Conservation (phyloP, 495 filamentous ascomycete genomes). For the Penicillium waksmanii region DNA sequence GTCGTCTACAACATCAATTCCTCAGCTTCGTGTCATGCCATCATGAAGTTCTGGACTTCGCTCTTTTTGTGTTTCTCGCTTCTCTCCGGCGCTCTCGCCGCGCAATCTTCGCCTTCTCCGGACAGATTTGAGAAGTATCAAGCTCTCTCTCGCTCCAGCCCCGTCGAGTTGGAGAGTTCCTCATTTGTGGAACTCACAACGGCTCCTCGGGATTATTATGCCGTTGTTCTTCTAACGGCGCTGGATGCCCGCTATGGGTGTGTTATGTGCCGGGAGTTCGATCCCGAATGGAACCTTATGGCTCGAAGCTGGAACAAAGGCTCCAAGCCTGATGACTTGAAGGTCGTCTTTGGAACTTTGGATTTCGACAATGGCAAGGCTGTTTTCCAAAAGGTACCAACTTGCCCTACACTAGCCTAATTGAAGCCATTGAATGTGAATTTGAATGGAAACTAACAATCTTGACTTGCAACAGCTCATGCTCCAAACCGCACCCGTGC, state of each 20-base stretch:
- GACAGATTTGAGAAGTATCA: conserved; percentile 70
- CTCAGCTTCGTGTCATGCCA: conserved; percentile 29
- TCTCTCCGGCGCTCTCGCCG: conserved; percentile 46
- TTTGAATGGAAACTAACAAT: neutral
- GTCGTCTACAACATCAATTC: neutral
- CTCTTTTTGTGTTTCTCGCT: conserved; percentile 55
- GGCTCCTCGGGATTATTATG: conserved; percentile 79
- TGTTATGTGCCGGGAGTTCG: conserved; percentile 83
- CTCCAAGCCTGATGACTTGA: conserved; percentile 70
- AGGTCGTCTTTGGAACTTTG: conserved; percentile 80
- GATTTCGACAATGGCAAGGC: conserved; percentile 86
- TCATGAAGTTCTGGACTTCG: conserved; percentile 59
- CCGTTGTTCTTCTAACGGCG: conserved; percentile 85
- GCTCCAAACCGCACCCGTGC: conserved; percentile 91
- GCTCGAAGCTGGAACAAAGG: conserved; percentile 85
- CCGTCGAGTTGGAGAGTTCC: conserved; percentile 75
- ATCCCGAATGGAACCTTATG: conserved; percentile 92
- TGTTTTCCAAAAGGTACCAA: conserved; percentile 81
- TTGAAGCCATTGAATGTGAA: neutral
- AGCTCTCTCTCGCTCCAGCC: conserved; percentile 63
- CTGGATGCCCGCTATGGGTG: conserved; percentile 85
- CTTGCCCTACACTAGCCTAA: neutral
- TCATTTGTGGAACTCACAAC: conserved; percentile 75
- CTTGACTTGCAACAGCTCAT: conserved; percentile 63
- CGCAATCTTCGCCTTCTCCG: conserved; percentile 22